phyloP scores from a whole-genome alignment of 1,284 basidiomycete genomes.

The Cutaneotrichosporon sp. region DNA sequence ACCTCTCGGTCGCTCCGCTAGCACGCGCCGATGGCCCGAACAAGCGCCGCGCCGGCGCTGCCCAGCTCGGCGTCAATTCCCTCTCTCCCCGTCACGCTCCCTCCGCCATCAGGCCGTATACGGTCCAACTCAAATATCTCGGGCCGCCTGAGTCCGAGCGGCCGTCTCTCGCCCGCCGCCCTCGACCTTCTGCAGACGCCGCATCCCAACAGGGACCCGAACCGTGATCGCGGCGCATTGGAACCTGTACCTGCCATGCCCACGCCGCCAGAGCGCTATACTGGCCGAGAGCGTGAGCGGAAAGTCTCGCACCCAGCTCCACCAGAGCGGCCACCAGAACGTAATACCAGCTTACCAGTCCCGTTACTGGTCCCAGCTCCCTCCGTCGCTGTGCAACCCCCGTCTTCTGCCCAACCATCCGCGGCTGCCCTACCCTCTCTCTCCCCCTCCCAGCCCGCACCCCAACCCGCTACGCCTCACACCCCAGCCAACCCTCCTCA shows the following conservation, averaged over 20 bases:
- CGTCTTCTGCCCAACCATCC: not conserved
- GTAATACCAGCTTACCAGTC: not conserved
- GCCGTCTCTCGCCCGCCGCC: not conserved
- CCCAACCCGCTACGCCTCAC: not conserved
- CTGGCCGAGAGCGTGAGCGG: not conserved
- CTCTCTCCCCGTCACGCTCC: slow-evolving; percentile 10
- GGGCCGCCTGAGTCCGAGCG: not conserved
- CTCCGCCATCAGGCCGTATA: slow-evolving; percentile 15
- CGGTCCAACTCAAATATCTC: slow-evolving; percentile 19
- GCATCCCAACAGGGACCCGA: not conserved
- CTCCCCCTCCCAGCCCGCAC: not conserved
- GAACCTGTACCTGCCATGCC: not conserved
- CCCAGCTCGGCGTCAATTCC: slow-evolving; percentile 11
- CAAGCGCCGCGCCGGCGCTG: not conserved
- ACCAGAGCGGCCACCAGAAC: not conserved
- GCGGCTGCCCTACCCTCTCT: not conserved
- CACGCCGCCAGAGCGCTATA: not conserved
- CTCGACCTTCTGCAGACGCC: not conserved
- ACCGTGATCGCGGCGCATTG: not conserved
- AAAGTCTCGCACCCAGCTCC: not conserved
- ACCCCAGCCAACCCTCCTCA: slow-evolving; percentile 1
- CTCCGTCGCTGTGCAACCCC: not conserved
- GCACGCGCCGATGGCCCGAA: slow-evolving; percentile 20
- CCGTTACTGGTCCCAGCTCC: not conserved
- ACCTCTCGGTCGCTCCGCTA: not conserved